Base-by-base conservation (phyloP, 169 alveolate genomes). In the Cystoisospora suis region DNA sequence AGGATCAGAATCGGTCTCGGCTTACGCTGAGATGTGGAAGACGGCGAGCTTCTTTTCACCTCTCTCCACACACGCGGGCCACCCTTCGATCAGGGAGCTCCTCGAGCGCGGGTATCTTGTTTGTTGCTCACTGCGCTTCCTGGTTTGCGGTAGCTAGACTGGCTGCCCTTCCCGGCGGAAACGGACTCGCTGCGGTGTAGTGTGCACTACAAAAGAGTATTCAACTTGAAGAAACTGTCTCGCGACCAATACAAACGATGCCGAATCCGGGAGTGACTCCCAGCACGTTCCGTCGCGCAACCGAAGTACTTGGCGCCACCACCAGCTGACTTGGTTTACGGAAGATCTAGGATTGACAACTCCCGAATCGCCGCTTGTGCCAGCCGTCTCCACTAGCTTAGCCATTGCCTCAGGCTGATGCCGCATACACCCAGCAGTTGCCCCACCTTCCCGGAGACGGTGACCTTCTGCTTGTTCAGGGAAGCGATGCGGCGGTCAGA, bases 401-500 rank as follows among this genome's bases (percentile, higher is more conserved):
- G 72, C 29, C 6, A 9, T 34, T 7, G 40, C 40, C 3, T 58
- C 40, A 9, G 40, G 72, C 40, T 58, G 5, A 27, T 34, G 29
- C 29, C 15, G 23, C 29, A 36, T 29, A 9, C 5, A 58, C n/a
- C 5, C 72, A 9, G 29, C 3, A 58, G 29, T 58, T 34, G 72
- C 72, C 72, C 29, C 2, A 27, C 72, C 72, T 58, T 34, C 23
- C 23, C 29, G 23, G 40, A 27, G 72, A 58, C 23, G 40, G 40
- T 9, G 5, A 58, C 23, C 3, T 27, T 9, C 29, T 12, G 42
- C 27, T 34, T 53, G 9, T 38, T 34, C 45, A 72, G 83, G 83
- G 83, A 46, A 72, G 83, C 83, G 83, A 72, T 38, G 83, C 83
- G 12, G 83, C 83, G 38, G 56, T 72, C 83, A 72, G 27, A 38